A percentile compares a stretch with the other conserved stretches of the same genome.
These are phyloP conservation scores for Blumeria hordei DNA, from an alignment of 2,329 filamentous ascomycete genomes.

Conservation along the genomic window DNA sequence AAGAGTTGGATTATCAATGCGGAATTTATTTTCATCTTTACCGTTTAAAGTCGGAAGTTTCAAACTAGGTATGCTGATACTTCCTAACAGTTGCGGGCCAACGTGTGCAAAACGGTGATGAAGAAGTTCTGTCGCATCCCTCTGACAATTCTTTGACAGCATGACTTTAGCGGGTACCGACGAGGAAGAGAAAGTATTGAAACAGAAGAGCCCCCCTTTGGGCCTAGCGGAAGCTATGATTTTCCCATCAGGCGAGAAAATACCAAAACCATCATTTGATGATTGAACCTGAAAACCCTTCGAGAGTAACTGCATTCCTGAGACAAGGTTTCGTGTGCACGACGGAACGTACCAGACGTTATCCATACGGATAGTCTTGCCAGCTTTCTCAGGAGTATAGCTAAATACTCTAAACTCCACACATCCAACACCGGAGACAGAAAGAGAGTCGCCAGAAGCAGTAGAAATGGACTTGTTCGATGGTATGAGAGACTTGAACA, in stretches of 20 bases:
- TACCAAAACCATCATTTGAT: not conserved
- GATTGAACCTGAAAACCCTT: not conserved
- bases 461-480: not conserved
- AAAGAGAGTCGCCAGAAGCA: not conserved
- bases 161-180: not conserved
- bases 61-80: not conserved
- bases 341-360: not conserved
- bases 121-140: not conserved
- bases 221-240: not conserved
- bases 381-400: not conserved
- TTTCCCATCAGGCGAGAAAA: not conserved
- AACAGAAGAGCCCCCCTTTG: not conserved
- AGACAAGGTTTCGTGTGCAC: not conserved
- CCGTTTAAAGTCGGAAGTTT: not conserved
- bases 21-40: not conserved
- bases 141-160: not conserved
- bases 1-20: not conserved
- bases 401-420: not conserved
- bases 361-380: not conserved
- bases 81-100: not conserved
- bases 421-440: not conserved
- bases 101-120: not conserved
- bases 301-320: not conserved
- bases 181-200: not conserved
- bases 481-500: not conserved